These are phyloP conservation scores for Trametes meyenii DNA, from an alignment of 768 basidiomycete genomes.

Conservation along the genomic window DNA sequence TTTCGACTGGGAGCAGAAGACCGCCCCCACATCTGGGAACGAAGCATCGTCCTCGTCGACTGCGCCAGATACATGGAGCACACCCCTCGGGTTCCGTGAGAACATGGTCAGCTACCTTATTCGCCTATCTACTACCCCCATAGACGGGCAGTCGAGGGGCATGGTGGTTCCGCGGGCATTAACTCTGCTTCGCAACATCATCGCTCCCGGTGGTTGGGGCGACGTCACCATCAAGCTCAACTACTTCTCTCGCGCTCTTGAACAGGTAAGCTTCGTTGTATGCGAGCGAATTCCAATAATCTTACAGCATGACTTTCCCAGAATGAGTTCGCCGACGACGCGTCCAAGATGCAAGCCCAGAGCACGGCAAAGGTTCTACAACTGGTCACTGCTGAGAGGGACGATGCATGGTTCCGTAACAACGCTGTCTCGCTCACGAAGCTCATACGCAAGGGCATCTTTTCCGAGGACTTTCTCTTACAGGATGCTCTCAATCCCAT, in stretches of 20 bases:
- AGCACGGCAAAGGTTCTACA: slow-evolving; percentile 88
- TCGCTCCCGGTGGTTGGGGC: slow-evolving; percentile 83
- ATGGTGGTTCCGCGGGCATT: slow-evolving; percentile 66
- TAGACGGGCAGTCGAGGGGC: slow-evolving; percentile 49
- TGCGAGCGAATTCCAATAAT: background rate
- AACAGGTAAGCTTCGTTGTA: slow-evolving; percentile 56
- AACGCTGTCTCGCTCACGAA: slow-evolving; percentile 78
- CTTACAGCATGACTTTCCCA: slow-evolving; percentile 33
- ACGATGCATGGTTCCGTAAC: slow-evolving; percentile 75
- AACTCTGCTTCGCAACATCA: slow-evolving; percentile 70
- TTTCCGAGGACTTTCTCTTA: slow-evolving; percentile 75
- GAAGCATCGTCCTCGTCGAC: slow-evolving; percentile 15
- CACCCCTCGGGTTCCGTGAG: slow-evolving; percentile 81
- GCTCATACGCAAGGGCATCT: slow-evolving; percentile 84
- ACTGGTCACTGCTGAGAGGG: slow-evolving; percentile 80
- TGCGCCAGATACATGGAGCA: slow-evolving; percentile 53
- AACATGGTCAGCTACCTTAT: slow-evolving; percentile 94
- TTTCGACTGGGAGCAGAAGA: slow-evolving; percentile 89
- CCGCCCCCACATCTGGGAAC: slow-evolving; percentile 25
- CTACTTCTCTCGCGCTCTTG: slow-evolving; percentile 85
- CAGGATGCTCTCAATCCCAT: slow-evolving; percentile 84
- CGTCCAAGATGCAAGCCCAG: slow-evolving; percentile 63
- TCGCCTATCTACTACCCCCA: slow-evolving; percentile 76
- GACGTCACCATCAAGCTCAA: slow-evolving; percentile 91
- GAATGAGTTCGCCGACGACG: slow-evolving; percentile 75